Base-by-base conservation (phyloP, 257 asterid genomes). In the Gynochthodes officinalis region DNA sequence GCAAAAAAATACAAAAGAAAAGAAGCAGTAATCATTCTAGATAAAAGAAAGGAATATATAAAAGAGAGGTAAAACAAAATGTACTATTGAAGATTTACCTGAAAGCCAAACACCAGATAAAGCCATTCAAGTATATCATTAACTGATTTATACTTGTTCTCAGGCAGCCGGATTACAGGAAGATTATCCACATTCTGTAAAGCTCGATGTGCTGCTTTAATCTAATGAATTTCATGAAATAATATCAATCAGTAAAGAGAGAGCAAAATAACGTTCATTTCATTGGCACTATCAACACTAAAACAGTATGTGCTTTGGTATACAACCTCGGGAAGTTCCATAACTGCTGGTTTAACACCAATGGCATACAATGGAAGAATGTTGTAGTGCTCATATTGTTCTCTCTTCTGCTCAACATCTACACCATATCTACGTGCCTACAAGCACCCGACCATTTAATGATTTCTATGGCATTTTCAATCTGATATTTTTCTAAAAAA, bases 91-190 rank as follows among this genome's bases (percentile, higher is more conserved):
- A 68, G 83, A 27, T 73, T 69, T 79, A 92, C 99, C 99, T 95
- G 99, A 78, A 95, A 95, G 53, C 99, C 99, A 82, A 95, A 95
- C 75, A 87, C 88, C 61, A 87, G 72, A 82, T 94, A 84, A 77
- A 95, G 98, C 99, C 99, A 95, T 82, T 90, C 98, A 55, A 92
- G 91, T 80, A 95, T 92, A 67, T 95, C 99, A 52, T 76, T 86
- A 19, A 82, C 89, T 53, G 82, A 75, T 78, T 83, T 89, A 67
- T 79, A 83, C 76, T 81, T 83, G 76, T 81, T 87, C 66, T 84
- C 92, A 50, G 91, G 79, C 84, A 83, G 76, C 80, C 77, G 83
- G 75, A 89, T 81, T 57, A 60, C 18, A 49, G 98, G 98, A 71
- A 94, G 97, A 87, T 79, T 81, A 52, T 87, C 89, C 49, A 88